These are phyloP conservation scores for Gossypium schwendimanii DNA, from an alignment of 441 rosid genomes.

Conservation along the genomic window DNA sequence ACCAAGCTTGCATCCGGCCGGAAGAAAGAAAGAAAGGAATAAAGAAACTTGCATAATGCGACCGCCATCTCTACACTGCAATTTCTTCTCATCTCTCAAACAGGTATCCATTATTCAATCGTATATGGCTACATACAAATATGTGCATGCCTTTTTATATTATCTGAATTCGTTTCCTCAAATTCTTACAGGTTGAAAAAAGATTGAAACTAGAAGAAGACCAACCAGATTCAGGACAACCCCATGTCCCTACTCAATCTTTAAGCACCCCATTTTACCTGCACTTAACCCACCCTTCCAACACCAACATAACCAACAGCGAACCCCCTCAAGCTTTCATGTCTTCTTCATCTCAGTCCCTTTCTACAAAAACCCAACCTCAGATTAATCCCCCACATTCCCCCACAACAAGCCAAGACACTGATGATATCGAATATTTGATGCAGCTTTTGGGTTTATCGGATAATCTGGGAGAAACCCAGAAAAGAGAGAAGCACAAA, in stretches of 20 bases:
- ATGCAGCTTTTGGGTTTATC: constrained; percentile 32
- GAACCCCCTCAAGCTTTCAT: constrained; percentile 38
- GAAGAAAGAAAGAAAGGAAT: background rate
- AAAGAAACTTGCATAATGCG: constrained; percentile 15
- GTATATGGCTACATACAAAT: background rate
- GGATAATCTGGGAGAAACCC: constrained; percentile 3
- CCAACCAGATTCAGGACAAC: background rate
- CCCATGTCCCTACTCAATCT: constrained; percentile 15
- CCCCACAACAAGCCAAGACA: background rate
- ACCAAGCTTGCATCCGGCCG: no score
- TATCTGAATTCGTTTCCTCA: background rate
- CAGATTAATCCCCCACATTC: background rate
- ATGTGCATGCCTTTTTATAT: background rate
- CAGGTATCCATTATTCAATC: constrained; percentile 15
- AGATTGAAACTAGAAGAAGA: constrained; percentile 37
- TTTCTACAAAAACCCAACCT: constrained; percentile 9
- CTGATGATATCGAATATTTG: constrained; percentile 28
- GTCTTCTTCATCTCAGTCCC: constrained; percentile 19
- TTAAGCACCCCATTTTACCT: constrained; percentile 32
- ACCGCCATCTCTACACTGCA: constrained; percentile 28
- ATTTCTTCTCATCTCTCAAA: constrained; percentile 41
- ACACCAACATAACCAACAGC: constrained; percentile 11
- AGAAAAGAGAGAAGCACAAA: constrained; percentile 7
- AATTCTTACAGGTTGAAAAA: constrained; percentile 35
- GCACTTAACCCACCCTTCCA: constrained; percentile 13